Percentiles rank a stretch among this genome's conserved stretches.
Evolutionary conservation across 805 yeast genomes (phyloP).

Genomic region (Metschnikowia matae): DNA sequence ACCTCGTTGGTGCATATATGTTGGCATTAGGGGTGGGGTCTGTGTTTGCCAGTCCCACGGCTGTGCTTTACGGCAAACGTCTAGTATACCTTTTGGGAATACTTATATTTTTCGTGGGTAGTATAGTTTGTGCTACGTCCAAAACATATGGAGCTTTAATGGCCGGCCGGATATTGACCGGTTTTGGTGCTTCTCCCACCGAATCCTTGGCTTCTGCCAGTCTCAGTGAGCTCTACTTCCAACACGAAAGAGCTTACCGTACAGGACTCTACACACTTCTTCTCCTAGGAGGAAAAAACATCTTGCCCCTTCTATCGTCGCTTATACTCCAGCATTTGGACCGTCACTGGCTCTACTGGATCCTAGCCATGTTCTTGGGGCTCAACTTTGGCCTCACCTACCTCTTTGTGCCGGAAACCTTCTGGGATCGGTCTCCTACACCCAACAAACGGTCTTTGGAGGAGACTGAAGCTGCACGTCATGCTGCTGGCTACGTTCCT

Average conservation of each 20-base stretch:
- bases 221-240: conserved; percentile 57
- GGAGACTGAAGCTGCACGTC: conserved; percentile 47
- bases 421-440: conserved; percentile 55
- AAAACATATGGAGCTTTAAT: conserved; percentile 45
- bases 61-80: conserved; percentile 56
- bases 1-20: conserved; percentile 58
- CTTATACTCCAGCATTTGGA: conserved; percentile 45
- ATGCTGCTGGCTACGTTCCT: conserved; percentile 23
- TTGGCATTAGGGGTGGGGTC: conserved; percentile 57
- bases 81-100: conserved; percentile 49
- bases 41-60: conserved; percentile 53
- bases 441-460: conserved; percentile 43
- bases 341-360: conserved; percentile 63
- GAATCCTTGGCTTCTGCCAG: conserved; percentile 60
- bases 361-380: conserved; percentile 50
- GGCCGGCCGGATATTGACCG: conserved; percentile 55
- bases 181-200: conserved; percentile 59
- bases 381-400: conserved; percentile 41
- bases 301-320: conserved; percentile 54
- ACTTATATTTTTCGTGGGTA: conserved; percentile 46
- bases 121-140: conserved; percentile 53
- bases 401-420: conserved; percentile 61
- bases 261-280: conserved; percentile 55
- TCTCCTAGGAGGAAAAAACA: conserved; percentile 57
- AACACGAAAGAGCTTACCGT: conserved; percentile 59